phyloP scores from a whole-genome alignment of 257 asterid species.

The Nicotiana knightiana region DNA sequence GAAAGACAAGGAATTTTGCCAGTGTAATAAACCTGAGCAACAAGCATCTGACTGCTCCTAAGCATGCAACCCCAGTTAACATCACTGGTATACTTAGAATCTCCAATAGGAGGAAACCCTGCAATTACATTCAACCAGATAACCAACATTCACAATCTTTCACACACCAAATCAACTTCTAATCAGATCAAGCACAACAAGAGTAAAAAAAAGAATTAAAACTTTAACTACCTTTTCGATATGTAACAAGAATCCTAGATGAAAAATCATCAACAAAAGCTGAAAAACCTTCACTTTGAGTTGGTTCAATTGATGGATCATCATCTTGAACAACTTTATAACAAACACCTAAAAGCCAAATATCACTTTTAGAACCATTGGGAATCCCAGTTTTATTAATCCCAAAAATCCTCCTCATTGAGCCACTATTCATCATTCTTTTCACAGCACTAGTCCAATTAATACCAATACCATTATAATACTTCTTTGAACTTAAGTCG shows the following conservation, averaged over 20 bases:
- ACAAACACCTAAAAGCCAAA: constrained; percentile 90
- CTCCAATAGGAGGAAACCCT: constrained; percentile 80
- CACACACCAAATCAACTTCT: background rate
- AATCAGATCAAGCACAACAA: background rate
- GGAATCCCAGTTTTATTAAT: constrained; percentile 41
- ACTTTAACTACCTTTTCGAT: constrained; percentile 62
- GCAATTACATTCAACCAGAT: constrained; percentile 5
- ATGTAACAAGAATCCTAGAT: constrained; percentile 72
- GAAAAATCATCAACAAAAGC: constrained; percentile 93
- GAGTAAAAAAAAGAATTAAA: background rate
- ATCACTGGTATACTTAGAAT: constrained; percentile 76
- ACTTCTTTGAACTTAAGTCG: constrained; percentile 17
- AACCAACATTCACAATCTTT: constrained; percentile 1
- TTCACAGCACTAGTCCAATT: constrained; percentile 62
- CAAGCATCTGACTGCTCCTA: constrained; percentile 99
- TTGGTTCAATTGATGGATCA: constrained; percentile 53
- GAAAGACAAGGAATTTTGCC: background rate
- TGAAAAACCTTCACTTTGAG: constrained; percentile 81
- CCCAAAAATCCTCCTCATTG: constrained; percentile 82
- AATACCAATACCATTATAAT: constrained; percentile 33
- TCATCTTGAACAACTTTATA: constrained; percentile 62
- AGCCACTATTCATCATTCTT: constrained; percentile 67
- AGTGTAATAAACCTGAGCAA: constrained; percentile 60
- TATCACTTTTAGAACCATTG: constrained; percentile 52
- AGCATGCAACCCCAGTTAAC: constrained; percentile 98